Evolutionary conservation across 2,329 filamentous ascomycete genomes (phyloP).

Genomic region (Monascus ruber): DNA sequence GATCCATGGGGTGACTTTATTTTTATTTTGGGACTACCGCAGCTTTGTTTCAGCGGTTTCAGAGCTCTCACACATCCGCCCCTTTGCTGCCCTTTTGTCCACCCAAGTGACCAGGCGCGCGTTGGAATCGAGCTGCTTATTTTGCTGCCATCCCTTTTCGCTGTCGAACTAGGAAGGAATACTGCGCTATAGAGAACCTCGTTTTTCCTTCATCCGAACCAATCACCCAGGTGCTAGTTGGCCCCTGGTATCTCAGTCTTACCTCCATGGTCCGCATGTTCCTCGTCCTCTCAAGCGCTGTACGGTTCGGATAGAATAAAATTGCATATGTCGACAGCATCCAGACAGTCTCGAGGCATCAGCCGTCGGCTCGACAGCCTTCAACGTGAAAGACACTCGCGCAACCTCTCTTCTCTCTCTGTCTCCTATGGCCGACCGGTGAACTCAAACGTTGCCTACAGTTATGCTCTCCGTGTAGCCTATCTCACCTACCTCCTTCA

Average conservation of each 20-base stretch:
- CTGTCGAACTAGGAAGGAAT: too few relatives aligned
- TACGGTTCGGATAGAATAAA: slow-evolving; percentile 14
- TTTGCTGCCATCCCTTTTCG: too few relatives aligned
- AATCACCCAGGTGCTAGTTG: slow-evolving; percentile 8
- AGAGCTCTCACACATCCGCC: too few relatives aligned
- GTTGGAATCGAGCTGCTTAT: too few relatives aligned
- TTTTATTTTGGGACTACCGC: too few relatives aligned
- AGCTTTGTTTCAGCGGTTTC: too few relatives aligned
- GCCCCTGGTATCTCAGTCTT: slow-evolving; percentile 13
- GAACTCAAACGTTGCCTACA: slow-evolving; percentile 68
- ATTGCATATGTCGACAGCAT: slow-evolving; percentile 36
- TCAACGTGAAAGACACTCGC: slow-evolving; percentile 33
- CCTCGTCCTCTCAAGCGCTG: slow-evolving; percentile 11
- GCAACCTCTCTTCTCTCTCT: slow-evolving; percentile 33
- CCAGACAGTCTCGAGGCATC: slow-evolving; percentile 33
- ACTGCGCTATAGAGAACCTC: too few relatives aligned
- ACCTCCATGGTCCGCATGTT: slow-evolving; percentile 20
- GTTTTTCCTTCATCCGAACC: neutral
- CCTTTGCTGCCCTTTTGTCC: too few relatives aligned
- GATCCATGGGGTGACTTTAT: too few relatives aligned
- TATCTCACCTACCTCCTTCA: slow-evolving; percentile 90
- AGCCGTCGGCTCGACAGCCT: slow-evolving; percentile 37
- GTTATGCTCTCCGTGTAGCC: slow-evolving; percentile 78
- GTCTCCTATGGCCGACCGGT: slow-evolving; percentile 25
- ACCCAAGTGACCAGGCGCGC: too few relatives aligned